Base-by-base conservation (phyloP, 148 eudicot genomes). In the Spergularia marina region DNA sequence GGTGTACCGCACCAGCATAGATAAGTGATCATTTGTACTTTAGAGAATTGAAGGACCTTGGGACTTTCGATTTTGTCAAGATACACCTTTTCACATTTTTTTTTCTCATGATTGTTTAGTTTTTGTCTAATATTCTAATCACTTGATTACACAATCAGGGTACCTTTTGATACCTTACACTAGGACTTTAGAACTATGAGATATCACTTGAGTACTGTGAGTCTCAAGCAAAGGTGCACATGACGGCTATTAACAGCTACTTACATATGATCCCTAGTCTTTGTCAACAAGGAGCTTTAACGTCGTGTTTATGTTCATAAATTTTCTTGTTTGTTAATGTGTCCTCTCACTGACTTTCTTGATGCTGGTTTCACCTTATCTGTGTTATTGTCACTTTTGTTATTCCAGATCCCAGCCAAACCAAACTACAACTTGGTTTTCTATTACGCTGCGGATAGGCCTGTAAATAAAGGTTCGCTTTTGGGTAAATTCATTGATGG, bases 371-470 rank as follows among this genome's bases (percentile, higher is more conserved):
- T 23, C 34, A 53, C 14, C 36, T 59, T 71, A 55, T 11, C 52
- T 63, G 49, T 74, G 25, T 52, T 66, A 56, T 71, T 17, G 65
- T 77, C 77, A 70, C 40, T 78, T 86, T 74, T 64, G 16, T 65
- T 80, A 66, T 77, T 74, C 34, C 92, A 96, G 99, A 89, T 96
- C 76, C 99, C 99, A 53, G 88, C 98, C 72, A 92, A 62, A 77
- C 99, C 99, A 41, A 89, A 96, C 87, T 96, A 96, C 86, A 91
- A 88, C 84, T 70, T 96, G 87, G 95, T 92, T 82, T 89, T 96
- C 72, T 96, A 96, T 81, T 96, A 84, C 79, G 99, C 98, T 16
- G 87, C 98, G 65, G 97, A 92, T 78, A 89, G 89, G 83, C 93
- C 97, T 53, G 88, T 96, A 77, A 88, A 82, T 61, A 83, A 84